phyloP scores from a whole-genome alignment of 768 basidiomycete species.

The Cystobasidium onofrii region DNA sequence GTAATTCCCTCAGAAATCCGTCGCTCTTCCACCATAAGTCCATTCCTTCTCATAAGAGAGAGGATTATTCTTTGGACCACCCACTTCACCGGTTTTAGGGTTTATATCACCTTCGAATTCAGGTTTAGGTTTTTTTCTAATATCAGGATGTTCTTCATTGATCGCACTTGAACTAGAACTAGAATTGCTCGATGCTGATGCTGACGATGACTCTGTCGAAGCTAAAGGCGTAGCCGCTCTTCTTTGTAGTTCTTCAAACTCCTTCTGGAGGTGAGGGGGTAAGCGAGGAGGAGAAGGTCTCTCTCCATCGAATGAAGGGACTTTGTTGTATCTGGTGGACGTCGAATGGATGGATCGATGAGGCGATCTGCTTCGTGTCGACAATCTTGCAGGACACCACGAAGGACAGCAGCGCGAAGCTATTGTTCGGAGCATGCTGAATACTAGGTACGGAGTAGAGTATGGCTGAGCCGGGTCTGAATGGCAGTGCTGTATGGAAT shows the following conservation, averaged over 20 bases:
- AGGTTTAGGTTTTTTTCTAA: slow-evolving; percentile 51
- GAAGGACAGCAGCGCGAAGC: not conserved
- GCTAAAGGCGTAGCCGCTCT: slow-evolving; percentile 46
- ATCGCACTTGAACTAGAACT: too few relatives aligned
- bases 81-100: slow-evolving; percentile 71
- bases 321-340: not conserved
- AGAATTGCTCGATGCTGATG: too few relatives aligned
- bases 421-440: not conserved
- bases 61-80: slow-evolving; percentile 81
- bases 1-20: slow-evolving; percentile 4
- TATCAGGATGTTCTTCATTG: slow-evolving; percentile 47
- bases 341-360: not conserved
- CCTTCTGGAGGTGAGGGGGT: slow-evolving; percentile 65
- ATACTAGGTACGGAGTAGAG: too few relatives aligned
- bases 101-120: slow-evolving; percentile 76
- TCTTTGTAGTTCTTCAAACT: slow-evolving; percentile 75
- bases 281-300: slow-evolving; percentile 66
- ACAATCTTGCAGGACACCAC: not conserved
- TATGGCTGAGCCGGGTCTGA: too few relatives aligned
- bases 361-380: not conserved
- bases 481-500: too few relatives aligned
- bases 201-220: too few relatives aligned
- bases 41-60: slow-evolving; percentile 69
- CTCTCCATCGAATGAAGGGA: slow-evolving; percentile 29
- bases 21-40: slow-evolving; percentile 70